Conservation (phyloP, 1,284 basidiomycete genomes). For the Papiliotrema nemorosa region DNA sequence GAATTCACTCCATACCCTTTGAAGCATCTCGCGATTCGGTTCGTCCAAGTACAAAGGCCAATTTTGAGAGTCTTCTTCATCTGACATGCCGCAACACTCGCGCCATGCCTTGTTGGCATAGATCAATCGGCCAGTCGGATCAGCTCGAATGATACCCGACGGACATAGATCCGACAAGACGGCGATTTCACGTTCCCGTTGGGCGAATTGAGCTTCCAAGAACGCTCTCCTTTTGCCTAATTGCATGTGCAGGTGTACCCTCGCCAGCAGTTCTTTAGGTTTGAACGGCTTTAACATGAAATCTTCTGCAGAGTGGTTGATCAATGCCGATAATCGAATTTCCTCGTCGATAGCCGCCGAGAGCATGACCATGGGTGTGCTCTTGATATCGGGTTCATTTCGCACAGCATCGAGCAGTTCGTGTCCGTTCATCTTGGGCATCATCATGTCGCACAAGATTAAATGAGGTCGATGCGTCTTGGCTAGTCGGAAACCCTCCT, state of each 20-base stretch:
- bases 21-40: conserved; percentile 11
- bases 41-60: conserved; percentile 17
- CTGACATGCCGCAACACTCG: conserved; percentile 14
- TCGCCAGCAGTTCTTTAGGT: conserved; percentile 49
- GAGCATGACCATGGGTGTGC: conserved; percentile 33
- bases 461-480: conserved; percentile 21
- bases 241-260: conserved; percentile 45
- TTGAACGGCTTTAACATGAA: conserved; percentile 47
- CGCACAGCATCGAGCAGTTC: conserved; percentile 31
- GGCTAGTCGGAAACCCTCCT: conserved; percentile 42
- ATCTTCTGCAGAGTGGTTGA: conserved; percentile 50
- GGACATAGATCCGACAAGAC: conserved; percentile 44
- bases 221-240: conserved; percentile 40
- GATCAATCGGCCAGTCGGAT: conserved; percentile 19
- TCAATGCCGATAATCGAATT: conserved; percentile 32
- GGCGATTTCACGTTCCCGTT: conserved; percentile 38
- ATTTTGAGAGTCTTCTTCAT: conserved; percentile 11
- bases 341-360: conserved; percentile 35
- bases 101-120: conserved; percentile 39
- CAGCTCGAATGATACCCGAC: conserved; percentile 36
- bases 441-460: conserved; percentile 42
- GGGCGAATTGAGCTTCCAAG: conserved; percentile 35
- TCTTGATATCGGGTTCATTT: conserved; percentile 12
- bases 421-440: conserved; percentile 40
- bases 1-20: conserved; percentile 14